Evolutionary conservation across 202 grass and related monocot species (phyloP).

Genomic region (Zoysia matrella): DNA sequence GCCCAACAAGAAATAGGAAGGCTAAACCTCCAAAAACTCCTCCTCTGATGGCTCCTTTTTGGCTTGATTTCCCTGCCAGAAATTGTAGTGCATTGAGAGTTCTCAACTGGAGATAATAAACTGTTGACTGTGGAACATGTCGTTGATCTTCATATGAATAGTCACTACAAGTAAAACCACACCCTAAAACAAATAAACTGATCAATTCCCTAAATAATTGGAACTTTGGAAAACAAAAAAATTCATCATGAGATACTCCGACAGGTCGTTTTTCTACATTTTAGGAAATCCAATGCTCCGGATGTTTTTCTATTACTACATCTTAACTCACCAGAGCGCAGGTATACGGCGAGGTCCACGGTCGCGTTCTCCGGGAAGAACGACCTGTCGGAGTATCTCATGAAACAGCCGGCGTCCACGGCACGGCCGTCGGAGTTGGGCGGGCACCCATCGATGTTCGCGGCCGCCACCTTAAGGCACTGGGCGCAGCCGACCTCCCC

Average conservation of each 20-base stretch:
- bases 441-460: constrained; percentile 65
- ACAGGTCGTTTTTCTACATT: too few species aligned
- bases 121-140: too few species aligned
- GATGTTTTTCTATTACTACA: too few species aligned
- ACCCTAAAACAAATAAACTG: constrained; percentile 12
- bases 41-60: constrained; percentile 62
- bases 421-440: constrained; percentile 63
- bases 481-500: constrained; percentile 52
- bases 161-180: neutral
- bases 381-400: constrained; percentile 67
- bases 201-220: constrained; percentile 7
- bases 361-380: constrained; percentile 77
- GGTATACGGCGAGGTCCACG: constrained; percentile 58
- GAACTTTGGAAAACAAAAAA: neutral
- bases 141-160: constrained; percentile 17
- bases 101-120: constrained; percentile 3
- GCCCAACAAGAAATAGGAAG: constrained; percentile 50
- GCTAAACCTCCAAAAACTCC: constrained; percentile 59
- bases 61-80: constrained; percentile 59
- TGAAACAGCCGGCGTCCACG: constrained; percentile 77
- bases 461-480: constrained; percentile 58
- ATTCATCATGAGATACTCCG: too few species aligned
- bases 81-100: constrained; percentile 21
- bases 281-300: too few species aligned
- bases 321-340: constrained; percentile 63